phyloP scores from a whole-genome alignment of 495 filamentous ascomycete species.

The Hyaloscypha finlandica region DNA sequence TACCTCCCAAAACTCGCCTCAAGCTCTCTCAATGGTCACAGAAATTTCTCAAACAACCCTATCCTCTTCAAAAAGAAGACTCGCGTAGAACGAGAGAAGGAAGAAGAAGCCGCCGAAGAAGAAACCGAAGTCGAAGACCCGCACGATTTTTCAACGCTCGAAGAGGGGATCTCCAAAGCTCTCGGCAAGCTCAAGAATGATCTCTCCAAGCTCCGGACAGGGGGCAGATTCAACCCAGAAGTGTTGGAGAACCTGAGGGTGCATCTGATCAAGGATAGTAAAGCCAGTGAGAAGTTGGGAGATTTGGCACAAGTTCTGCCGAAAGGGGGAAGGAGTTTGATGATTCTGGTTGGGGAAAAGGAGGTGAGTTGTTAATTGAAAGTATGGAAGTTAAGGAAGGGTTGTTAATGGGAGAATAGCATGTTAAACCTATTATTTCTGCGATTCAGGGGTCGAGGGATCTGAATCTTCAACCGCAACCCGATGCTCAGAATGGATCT shows the following conservation, averaged over 20 bases:
- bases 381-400: constrained; percentile 31
- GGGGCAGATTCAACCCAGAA: constrained; percentile 70
- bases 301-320: constrained; percentile 79
- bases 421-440: constrained; percentile 70
- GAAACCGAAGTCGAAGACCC: constrained; percentile 48
- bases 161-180: constrained; percentile 56
- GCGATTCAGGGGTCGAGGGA: constrained; percentile 65
- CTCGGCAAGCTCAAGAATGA: constrained; percentile 59
- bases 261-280: constrained; percentile 53
- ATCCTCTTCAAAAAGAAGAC: constrained; percentile 30
- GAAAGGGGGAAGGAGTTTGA: constrained; percentile 66
- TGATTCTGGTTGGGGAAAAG: constrained; percentile 64
- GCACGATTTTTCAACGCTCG: constrained; percentile 66
- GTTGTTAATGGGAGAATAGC: constrained; percentile 36
- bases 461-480: constrained; percentile 73
- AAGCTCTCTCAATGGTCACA: constrained; percentile 3
- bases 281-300: constrained; percentile 56
- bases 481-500: constrained; percentile 64
- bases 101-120: constrained; percentile 19
- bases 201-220: constrained; percentile 65
- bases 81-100: constrained; percentile 22
- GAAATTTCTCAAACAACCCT: constrained; percentile 33
- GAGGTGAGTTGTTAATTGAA: constrained; percentile 47
- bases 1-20: not conserved
- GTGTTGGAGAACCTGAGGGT: constrained; percentile 66